Evolutionary conservation across 169 alveolate species (phyloP).

Genomic region (Ichthyophthirius multifiliis): DNA sequence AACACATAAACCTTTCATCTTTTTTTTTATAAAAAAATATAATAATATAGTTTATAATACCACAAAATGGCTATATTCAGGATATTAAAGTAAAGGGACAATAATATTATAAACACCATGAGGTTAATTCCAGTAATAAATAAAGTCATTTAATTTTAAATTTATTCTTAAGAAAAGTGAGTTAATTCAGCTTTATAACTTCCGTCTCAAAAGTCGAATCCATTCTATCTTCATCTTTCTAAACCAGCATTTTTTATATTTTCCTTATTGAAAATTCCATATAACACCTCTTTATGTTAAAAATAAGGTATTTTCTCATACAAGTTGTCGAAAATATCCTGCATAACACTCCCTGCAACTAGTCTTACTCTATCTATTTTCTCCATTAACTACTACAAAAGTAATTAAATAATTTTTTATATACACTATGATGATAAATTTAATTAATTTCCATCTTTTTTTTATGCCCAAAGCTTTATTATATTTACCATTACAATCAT

Average conservation of each 20-base stretch:
- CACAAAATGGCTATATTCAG: conserved; percentile 47
- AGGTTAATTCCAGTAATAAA: conserved; percentile 71
- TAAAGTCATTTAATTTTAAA: conserved; percentile 8
- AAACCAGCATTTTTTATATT: conserved; percentile 30
- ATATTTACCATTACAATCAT: conserved; percentile 59
- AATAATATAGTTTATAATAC: neutral
- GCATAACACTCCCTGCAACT: conserved; percentile 76
- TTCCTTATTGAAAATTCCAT: conserved; percentile 31
- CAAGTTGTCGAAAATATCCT: conserved; percentile 49
- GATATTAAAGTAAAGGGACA: conserved; percentile 56
- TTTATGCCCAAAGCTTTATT: conserved; percentile 29
- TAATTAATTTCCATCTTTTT: conserved; percentile 35
- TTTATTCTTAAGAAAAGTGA: neutral
- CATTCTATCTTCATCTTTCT: conserved; percentile 44
- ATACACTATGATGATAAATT: conserved; percentile 16
- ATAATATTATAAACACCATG: conserved; percentile 65
- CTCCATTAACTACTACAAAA: conserved; percentile 70
- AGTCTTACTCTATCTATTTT: conserved; percentile 83
- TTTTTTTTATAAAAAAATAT: neutral
- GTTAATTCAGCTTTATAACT: conserved; percentile 37
- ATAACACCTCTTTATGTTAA: conserved; percentile 38
- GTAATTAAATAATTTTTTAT: conserved; percentile 33
- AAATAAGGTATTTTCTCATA: conserved; percentile 15
- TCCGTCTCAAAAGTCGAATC: conserved; percentile 55
- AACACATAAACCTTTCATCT: conserved; percentile 67